Evolutionary conservation across 1,139 yeast species (phyloP).

Genomic region (Protomyces macrosporus): DNA sequence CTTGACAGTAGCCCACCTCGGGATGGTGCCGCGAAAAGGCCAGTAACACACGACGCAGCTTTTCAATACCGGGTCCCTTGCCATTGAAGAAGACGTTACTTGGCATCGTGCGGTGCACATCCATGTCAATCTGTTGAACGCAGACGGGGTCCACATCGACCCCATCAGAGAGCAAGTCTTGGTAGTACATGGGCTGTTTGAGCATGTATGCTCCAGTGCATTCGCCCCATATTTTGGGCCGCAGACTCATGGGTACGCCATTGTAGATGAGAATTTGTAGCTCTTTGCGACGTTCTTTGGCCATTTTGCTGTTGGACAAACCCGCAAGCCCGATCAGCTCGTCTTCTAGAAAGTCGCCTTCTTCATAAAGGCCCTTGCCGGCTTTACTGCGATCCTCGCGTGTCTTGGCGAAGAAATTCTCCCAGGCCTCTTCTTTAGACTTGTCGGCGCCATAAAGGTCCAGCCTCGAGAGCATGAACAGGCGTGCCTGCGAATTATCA

Average conservation of each 20-base stretch:
- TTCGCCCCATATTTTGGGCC: constrained; percentile 53
- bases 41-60: constrained; percentile 48
- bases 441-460: constrained; percentile 39
- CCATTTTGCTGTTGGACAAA: constrained; percentile 29
- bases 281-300: constrained; percentile 37
- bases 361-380: constrained; percentile 24
- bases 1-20: constrained; percentile 56
- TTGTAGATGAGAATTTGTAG: constrained; percentile 43
- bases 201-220: constrained; percentile 50
- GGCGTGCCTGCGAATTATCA: constrained; percentile 18
- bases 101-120: constrained; percentile 54
- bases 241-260: constrained; percentile 49
- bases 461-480: constrained; percentile 38
- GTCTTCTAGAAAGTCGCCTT: constrained; percentile 34
- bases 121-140: constrained; percentile 52
- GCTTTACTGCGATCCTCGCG: constrained; percentile 31
- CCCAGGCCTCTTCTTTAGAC: constrained; percentile 36
- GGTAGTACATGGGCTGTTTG: constrained; percentile 51
- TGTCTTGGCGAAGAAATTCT: constrained; percentile 38
- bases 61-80: constrained; percentile 53
- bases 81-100: constrained; percentile 52
- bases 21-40: constrained; percentile 53
- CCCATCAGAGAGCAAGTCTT: constrained; percentile 35
- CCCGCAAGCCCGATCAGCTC: constrained; percentile 43
- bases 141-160: constrained; percentile 39